Evolutionary conservation across 164 flowering plant genomes (phyloP), one percentile per base, ranked within the genome.

Genomic region (Euptelea pleiosperma): DNA sequence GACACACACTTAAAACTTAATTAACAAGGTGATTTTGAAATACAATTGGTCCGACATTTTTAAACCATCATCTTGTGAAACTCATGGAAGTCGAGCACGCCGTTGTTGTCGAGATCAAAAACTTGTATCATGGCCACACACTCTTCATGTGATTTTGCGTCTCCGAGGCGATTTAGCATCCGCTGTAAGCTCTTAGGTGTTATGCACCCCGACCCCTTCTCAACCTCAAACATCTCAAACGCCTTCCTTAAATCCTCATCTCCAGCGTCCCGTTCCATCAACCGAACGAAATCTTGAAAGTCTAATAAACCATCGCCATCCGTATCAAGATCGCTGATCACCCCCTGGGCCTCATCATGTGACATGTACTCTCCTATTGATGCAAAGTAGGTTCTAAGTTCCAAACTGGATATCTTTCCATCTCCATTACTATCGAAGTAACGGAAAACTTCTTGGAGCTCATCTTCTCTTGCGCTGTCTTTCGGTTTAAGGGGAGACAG

Each of bases 311-410:
- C 49, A 39, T 87, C 94, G 0, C 79, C 82, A 48, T 84, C 82
- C 7, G 63, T 10, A 37, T 83, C 89, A 5, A 75, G 61, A 10
- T 77, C 81, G 11, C 29, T 19, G 39, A 86, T 79, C 56, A 69
- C 73, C 2, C 50, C 67, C 37, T 67, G 57, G 21, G 82, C 89
- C 14, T 73, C 78, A 19, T 76, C 80, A 8, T 64, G 57, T 0
- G 93, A 78, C 59, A 86, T 71, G 70, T 70, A 50, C 68, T 84
- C 89, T 1, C 89, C 89, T n/a, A 83, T 61, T 2, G 89, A 76
- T 3, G 55, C 73, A 39, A 87, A 77, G 55, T 79, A 81, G 0
- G 69, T 24, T 12, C 77, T 66, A 8, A 87, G 75, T 62, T 84
- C 95, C 0, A 34, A 18, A 4, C 77, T 69, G 1, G 87, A 82